Percentiles rank a stretch among this genome's conserved stretches.
These are phyloP conservation scores for Solanum hybrid DNA, from an alignment of 305 asterid genomes.

Conservation along the genomic window DNA sequence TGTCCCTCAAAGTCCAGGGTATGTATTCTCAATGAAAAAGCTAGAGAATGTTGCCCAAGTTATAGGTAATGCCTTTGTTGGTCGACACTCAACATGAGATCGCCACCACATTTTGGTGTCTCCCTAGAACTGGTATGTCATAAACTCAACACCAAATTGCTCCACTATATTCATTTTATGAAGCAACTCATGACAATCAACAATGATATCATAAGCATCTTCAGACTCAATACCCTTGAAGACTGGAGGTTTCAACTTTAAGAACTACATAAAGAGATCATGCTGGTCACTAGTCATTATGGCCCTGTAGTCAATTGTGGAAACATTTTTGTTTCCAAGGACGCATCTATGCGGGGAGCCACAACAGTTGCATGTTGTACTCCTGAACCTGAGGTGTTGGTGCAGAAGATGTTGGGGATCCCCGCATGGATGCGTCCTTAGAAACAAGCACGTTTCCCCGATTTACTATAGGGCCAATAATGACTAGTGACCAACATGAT, in stretches of 20 bases:
- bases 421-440: too few species aligned
- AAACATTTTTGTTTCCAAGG: not conserved
- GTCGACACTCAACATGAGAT: not conserved
- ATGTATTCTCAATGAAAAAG: not conserved
- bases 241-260: not conserved
- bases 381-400: not conserved
- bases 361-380: not conserved
- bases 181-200: not conserved
- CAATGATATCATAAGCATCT: not conserved
- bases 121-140: not conserved
- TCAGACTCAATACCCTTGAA: not conserved
- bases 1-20: not conserved
- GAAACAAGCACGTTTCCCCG: too few species aligned
- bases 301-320: not conserved
- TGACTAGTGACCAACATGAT: too few species aligned
- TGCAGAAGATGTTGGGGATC: not conserved
- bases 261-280: not conserved
- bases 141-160: not conserved
- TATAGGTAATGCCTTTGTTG: not conserved
- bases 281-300: not conserved
- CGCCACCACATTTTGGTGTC: not conserved
- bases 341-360: not conserved
- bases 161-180: not conserved
- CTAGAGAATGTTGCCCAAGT: not conserved
- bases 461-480: too few species aligned